Conservation (phyloP, 2,329 filamentous ascomycete species). For the Neonectria ditissima region DNA sequence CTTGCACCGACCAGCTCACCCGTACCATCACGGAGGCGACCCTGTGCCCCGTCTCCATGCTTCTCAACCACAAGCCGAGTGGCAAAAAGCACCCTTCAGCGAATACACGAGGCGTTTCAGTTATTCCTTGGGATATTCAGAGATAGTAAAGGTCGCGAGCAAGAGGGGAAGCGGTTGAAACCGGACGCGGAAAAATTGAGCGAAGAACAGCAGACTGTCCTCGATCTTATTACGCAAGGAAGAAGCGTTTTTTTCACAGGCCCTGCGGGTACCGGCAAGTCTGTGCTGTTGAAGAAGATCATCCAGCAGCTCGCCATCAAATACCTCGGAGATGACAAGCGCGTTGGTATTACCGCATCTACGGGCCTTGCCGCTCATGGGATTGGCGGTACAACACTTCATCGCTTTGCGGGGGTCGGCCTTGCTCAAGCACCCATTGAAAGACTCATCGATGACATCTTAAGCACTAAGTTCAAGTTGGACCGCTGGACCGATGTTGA, state of each 20-base stretch:
- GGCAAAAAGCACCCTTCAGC: no score
- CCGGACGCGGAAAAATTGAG: background rate
- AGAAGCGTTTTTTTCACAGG: background rate
- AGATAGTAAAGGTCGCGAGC: background rate
- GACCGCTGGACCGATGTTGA: background rate
- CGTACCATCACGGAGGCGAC: no score
- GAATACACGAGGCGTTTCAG: no score
- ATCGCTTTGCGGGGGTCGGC: background rate
- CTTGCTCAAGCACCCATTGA: background rate
- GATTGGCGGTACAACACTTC: background rate
- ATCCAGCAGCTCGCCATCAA: background rate
- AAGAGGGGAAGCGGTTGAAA: background rate
- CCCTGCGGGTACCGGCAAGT: background rate
- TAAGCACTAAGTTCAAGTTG: background rate
- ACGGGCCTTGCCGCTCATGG: background rate
- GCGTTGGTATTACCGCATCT: background rate
- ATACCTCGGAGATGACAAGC: background rate
- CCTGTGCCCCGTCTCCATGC: no score
- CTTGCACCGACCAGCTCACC: no score
- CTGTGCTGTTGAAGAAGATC: background rate
- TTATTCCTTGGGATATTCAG: no score
- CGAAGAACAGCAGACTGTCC: background rate
- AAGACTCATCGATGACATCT: background rate
- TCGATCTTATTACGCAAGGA: background rate
- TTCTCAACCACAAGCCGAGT: no score